A percentile compares a stretch with the other conserved stretches of the same genome.
Conservation (phyloP, 2,329 filamentous ascomycete genomes). For the Apiospora malaysiana region DNA sequence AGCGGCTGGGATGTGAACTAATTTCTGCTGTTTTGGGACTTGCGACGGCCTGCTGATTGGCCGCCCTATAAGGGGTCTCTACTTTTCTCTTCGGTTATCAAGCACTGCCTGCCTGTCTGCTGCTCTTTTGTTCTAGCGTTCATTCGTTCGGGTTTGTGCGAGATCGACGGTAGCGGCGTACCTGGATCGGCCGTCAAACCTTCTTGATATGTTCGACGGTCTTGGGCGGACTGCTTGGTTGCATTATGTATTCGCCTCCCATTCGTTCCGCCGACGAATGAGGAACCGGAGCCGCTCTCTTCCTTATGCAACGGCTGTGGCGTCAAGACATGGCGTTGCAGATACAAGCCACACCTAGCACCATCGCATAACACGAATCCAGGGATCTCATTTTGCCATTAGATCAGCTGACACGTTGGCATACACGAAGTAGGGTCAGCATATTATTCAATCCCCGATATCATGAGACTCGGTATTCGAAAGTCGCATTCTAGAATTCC, state of each 20-base stretch:
- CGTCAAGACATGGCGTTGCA: neutral
- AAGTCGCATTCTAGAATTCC: constrained; percentile 6
- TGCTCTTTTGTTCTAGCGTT: constrained; percentile 7
- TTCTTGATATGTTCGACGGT: constrained; percentile 3
- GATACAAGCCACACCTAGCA: neutral
- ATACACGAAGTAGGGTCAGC: neutral
- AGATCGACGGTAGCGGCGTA: constrained; percentile 23
- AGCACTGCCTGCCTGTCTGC: neutral
- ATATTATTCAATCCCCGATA: neutral
- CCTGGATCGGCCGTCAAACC: constrained; percentile 14
- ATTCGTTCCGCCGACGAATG: constrained; percentile 21
- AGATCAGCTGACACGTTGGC: neutral
- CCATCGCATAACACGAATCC: too few relatives aligned
- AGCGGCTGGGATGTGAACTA: neutral
- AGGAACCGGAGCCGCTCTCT: neutral
- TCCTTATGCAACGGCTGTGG: neutral
- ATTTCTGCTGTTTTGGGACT: constrained; percentile 10
- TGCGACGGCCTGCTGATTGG: constrained; percentile 9
- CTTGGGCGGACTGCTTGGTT: neutral
- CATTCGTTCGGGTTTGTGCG: constrained; percentile 10
- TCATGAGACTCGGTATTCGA: neutral
- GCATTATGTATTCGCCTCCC: constrained; percentile 24
- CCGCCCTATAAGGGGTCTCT: constrained; percentile 15
- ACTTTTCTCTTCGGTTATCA: neutral
- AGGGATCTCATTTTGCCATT: neutral